Conservation (phyloP, 225 moss, liverwort and hornwort genomes). For the Sphagnum tenellum region DNA sequence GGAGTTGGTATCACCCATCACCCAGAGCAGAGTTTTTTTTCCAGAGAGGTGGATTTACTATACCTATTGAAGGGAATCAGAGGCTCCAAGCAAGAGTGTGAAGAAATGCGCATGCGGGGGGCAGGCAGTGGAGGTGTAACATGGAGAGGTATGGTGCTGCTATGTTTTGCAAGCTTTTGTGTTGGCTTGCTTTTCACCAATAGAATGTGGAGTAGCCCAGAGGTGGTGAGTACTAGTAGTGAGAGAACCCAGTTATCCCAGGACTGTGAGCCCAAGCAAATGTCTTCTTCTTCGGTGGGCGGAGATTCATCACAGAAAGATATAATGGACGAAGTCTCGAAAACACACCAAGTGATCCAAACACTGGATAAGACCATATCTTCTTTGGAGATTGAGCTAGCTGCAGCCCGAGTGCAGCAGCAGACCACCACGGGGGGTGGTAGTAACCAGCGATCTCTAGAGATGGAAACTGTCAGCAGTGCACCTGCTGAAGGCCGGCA, state of each 20-base stretch:
- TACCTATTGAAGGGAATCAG: too few relatives aligned
- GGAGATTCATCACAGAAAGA: conserved; percentile 30
- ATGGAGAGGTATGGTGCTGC: conserved; percentile 67
- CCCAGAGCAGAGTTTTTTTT: too few relatives aligned
- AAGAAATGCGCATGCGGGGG: conserved; percentile 37
- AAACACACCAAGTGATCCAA: conserved; percentile 66
- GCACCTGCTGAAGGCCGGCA: conserved; percentile 34
- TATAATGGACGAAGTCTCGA: conserved; percentile 54
- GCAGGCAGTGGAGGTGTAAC: conserved; percentile 33
- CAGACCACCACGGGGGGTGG: conserved; percentile 8
- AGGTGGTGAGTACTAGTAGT: conserved; percentile 2
- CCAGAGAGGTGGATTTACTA: too few relatives aligned
- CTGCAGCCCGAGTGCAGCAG: conserved; percentile 57
- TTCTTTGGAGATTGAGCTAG: conserved; percentile 72
- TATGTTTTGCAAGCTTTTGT: conserved; percentile 83
- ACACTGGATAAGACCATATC: conserved; percentile 84
- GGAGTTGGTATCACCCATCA: too few relatives aligned
- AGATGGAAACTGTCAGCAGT: conserved; percentile 15
- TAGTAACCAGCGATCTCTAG: conserved; percentile 18
- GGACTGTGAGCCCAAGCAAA: conserved; percentile 67
- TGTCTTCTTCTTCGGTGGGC: conserved; percentile 23
- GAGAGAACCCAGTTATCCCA: background rate
- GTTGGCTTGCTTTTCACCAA: conserved; percentile 86
- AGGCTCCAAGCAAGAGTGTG: too few relatives aligned
- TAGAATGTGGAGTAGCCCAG: conserved; percentile 70